Conservation (phyloP, 164 flowering plant species). For the Piper longum region DNA sequence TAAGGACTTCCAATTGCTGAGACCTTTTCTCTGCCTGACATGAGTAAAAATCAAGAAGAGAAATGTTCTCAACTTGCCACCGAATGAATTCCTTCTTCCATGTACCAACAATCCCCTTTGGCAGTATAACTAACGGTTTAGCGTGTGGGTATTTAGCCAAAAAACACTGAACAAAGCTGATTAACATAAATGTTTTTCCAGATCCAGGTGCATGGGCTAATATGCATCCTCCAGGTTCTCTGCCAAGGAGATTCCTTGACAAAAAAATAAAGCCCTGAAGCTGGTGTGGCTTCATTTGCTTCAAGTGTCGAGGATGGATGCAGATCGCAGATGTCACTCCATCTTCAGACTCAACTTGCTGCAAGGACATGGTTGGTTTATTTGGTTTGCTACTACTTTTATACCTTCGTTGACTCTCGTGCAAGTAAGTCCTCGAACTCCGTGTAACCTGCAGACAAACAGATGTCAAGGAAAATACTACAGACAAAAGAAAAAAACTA, state of each 20-base stretch:
- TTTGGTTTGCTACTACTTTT: constrained; percentile 12
- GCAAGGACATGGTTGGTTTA: constrained; percentile 13
- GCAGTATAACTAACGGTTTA: too few relatives aligned
- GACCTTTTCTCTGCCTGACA: constrained; percentile 38
- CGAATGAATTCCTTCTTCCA: constrained; percentile 25
- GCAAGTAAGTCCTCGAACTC: constrained; percentile 35
- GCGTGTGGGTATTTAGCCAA: too few relatives aligned
- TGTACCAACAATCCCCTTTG: too few relatives aligned
- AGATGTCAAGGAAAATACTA: not conserved
- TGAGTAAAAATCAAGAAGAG: constrained; percentile 60
- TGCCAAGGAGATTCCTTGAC: constrained; percentile 41
- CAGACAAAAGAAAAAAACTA: too few relatives aligned
- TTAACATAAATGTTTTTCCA: constrained; percentile 89
- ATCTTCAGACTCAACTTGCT: constrained; percentile 18
- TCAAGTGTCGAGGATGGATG: constrained; percentile 77
- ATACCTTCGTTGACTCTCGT: constrained; percentile 14
- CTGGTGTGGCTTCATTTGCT: constrained; percentile 86
- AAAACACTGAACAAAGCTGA: constrained; percentile 54
- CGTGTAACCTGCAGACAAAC: constrained; percentile 27
- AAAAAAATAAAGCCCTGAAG: constrained; percentile 82
- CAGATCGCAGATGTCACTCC: constrained; percentile 30
- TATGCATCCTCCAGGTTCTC: constrained; percentile 82
- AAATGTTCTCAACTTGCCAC: constrained; percentile 77
- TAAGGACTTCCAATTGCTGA: constrained; percentile 59
- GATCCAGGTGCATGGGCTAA: constrained; percentile 98